phyloP scores from a whole-genome alignment of 2,329 filamentous ascomycete species.

The Penicillium sp. region DNA sequence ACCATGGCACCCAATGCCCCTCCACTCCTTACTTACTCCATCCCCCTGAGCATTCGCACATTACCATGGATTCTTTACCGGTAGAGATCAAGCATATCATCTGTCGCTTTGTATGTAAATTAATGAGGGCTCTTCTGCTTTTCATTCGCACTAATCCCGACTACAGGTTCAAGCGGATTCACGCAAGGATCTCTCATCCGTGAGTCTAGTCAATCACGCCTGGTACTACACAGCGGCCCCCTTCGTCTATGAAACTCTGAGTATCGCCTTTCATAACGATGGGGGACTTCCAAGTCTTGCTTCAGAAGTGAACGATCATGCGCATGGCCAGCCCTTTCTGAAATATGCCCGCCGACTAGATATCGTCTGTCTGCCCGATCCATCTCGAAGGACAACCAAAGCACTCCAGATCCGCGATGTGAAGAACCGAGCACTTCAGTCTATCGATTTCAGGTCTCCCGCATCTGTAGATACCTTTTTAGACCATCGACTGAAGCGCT shows the following conservation, averaged over 20 bases:
- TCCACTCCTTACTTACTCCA: not conserved
- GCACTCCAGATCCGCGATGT: not conserved
- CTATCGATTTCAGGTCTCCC: not conserved
- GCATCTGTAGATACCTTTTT: not conserved
- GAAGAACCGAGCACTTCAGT: not conserved
- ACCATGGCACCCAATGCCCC: not conserved
- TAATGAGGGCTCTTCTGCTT: not conserved
- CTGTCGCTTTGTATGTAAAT: conserved; percentile 1
- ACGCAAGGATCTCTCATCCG: not conserved
- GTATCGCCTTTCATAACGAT: conserved; percentile 1
- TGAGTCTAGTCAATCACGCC: conserved; percentile 1
- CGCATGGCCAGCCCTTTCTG: not conserved
- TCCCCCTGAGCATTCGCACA: not conserved
- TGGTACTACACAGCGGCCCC: conserved; percentile 1
- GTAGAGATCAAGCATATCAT: conserved; percentile 1
- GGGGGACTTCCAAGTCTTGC: not conserved
- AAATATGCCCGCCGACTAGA: conserved; percentile 3
- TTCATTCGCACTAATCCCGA: not conserved
- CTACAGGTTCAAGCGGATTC: not conserved
- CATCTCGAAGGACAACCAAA: not conserved
- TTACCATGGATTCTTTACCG: conserved; percentile 2
- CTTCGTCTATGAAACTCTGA: conserved; percentile 2
- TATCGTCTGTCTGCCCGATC: not conserved
- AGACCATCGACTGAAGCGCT: not conserved
- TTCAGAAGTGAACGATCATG: not conserved